Conservation (phyloP, 176 grass and related monocot genomes). For the Rhynchospora breviuscula region DNA sequence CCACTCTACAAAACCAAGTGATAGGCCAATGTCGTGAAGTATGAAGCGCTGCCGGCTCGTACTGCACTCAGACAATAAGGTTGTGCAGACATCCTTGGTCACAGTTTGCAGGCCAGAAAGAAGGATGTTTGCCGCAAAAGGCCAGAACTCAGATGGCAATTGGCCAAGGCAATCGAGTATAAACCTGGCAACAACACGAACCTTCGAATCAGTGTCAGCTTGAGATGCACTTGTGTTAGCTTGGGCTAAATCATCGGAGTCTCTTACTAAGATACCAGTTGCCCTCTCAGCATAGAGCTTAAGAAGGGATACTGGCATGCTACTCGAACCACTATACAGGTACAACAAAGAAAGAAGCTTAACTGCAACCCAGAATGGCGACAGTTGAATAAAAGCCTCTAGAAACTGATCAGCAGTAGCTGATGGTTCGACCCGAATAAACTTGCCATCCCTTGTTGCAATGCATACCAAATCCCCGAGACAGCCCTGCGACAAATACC, state of each 20-base stretch:
- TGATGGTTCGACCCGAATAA: slow-evolving; percentile 71
- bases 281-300: slow-evolving; percentile 77
- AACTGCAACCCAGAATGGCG: slow-evolving; percentile 61
- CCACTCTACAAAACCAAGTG: slow-evolving; percentile 74
- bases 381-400: slow-evolving; percentile 64
- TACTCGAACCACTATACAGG: slow-evolving; percentile 63
- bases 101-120: slow-evolving; percentile 55
- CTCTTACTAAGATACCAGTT: slow-evolving; percentile 52
- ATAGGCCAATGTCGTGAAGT: slow-evolving; percentile 96
- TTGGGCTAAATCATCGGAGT: slow-evolving; percentile 37
- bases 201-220: slow-evolving; percentile 33
- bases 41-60: slow-evolving; percentile 58
- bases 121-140: slow-evolving; percentile 69
- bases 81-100: slow-evolving; percentile 53
- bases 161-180: slow-evolving; percentile 70
- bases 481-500: slow-evolving; percentile 55
- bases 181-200: slow-evolving; percentile 51
- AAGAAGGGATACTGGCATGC: slow-evolving; percentile 67
- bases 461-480: slow-evolving; percentile 68
- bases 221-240: slow-evolving; percentile 31
- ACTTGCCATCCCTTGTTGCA: slow-evolving; percentile 58
- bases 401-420: slow-evolving; percentile 77
- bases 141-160: slow-evolving; percentile 69
- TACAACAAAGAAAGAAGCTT: slow-evolving; percentile 79
- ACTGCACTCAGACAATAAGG: slow-evolving; percentile 55